Percentiles rank a stretch among this genome's conserved stretches.
phyloP scores from a whole-genome alignment of 1,284 basidiomycete genomes.

The Cryptococcus jaspeensis region DNA sequence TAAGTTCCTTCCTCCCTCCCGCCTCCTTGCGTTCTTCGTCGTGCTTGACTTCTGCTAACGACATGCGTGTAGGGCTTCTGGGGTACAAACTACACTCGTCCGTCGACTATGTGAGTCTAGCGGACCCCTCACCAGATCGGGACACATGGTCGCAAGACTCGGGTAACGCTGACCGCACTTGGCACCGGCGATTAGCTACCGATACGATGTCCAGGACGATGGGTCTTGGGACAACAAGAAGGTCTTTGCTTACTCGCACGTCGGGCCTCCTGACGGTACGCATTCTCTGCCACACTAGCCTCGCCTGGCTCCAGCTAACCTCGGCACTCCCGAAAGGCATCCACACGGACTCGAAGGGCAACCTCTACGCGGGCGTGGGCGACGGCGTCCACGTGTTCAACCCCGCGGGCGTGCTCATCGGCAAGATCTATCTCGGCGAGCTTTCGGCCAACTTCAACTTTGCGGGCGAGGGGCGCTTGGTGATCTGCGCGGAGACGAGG shows the following conservation, averaged over 20 bases:
- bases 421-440: slow-evolving; percentile 68
- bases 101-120: slow-evolving; percentile 66
- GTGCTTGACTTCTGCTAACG: slow-evolving; percentile 52
- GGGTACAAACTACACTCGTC: slow-evolving; percentile 62
- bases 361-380: slow-evolving; percentile 66
- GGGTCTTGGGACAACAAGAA: slow-evolving; percentile 63
- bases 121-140: no score
- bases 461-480: slow-evolving; percentile 61
- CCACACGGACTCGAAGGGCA: slow-evolving; percentile 62
- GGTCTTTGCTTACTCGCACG: slow-evolving; percentile 67
- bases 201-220: slow-evolving; percentile 64
- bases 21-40: background rate
- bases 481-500: slow-evolving; percentile 67
- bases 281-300: background rate
- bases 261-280: slow-evolving; percentile 61
- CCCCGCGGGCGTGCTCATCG: slow-evolving; percentile 62
- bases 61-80: slow-evolving; percentile 59
- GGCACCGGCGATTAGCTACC: slow-evolving; percentile 57
- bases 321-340: slow-evolving; percentile 42
- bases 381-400: slow-evolving; percentile 76
- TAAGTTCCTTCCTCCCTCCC: slow-evolving; percentile 1
- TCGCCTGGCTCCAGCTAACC: background rate
- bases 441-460: slow-evolving; percentile 65
- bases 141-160: background rate
- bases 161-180: background rate